Conservation (phyloP, 78 protist genomes). For the Emiliania huxleyi region DNA sequence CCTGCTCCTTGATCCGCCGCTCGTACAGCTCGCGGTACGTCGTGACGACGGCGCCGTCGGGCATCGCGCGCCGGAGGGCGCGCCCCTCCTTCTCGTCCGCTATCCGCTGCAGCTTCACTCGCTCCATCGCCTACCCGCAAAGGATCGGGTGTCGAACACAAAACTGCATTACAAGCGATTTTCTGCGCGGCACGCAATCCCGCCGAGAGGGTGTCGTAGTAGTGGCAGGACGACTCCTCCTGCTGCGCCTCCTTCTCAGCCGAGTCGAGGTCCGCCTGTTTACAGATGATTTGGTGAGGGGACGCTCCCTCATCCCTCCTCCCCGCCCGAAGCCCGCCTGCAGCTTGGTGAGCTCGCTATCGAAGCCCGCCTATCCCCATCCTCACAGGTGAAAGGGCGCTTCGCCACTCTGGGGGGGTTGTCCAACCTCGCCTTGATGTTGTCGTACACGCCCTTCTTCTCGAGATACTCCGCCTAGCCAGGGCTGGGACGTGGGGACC, state of each 20-base stretch:
- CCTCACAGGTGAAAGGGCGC: no score
- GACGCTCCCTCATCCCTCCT: no score
- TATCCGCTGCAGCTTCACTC: not conserved
- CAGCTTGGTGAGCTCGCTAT: not conserved
- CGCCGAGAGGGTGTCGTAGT: not conserved
- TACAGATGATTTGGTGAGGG: no score
- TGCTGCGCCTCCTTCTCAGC: not conserved
- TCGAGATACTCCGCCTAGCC: slow-evolving; percentile 39
- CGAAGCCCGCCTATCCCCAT: no score
- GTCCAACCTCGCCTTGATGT: no score
- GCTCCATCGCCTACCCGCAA: no score
- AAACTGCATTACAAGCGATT: no score
- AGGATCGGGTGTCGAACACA: no score
- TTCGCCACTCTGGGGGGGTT: no score
- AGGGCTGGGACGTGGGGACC: no score
- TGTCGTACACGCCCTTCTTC: not conserved
- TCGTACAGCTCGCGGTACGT: not conserved
- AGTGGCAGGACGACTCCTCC: not conserved
- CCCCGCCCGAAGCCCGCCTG: no score
- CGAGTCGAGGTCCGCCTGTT: not conserved
- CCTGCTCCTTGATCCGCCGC: not conserved
- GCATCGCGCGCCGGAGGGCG: not conserved
- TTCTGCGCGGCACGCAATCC: no score
- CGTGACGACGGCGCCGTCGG: not conserved
- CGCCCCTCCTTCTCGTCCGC: not conserved